These are phyloP conservation scores for Cyclocybe cylindracea DNA, from an alignment of 768 basidiomycete species.

Conservation along the genomic window DNA sequence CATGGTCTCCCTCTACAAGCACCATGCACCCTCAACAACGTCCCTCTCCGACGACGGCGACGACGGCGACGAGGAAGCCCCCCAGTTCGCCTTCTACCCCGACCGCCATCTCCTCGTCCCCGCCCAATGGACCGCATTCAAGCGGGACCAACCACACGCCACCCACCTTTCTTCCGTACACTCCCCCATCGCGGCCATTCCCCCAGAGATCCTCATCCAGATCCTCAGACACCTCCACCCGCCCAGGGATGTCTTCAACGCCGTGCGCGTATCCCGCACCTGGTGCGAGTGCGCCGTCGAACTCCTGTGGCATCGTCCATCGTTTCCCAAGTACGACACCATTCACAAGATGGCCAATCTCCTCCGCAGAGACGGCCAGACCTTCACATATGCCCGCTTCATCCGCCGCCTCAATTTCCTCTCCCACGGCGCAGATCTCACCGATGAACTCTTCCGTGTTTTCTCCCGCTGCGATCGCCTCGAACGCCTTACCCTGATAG, in stretches of 20 bases:
- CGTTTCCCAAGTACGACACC: conserved; percentile 66
- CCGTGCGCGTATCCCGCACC: conserved; percentile 79
- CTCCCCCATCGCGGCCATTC: conserved; percentile 69
- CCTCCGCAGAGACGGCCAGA: conserved; percentile 61
- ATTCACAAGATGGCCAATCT: conserved; percentile 80
- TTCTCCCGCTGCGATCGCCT: conserved; percentile 77
- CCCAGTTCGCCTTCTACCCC: conserved; percentile 55
- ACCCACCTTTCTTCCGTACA: conserved; percentile 29
- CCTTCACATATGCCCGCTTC: conserved; percentile 86
- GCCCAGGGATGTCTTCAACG: conserved; percentile 69
- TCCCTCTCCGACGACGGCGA: conserved; percentile 79
- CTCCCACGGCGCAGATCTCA: conserved; percentile 65
- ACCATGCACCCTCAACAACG: conserved; percentile 73
- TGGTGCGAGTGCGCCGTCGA: conserved; percentile 98
- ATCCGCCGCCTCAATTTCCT: conserved; percentile 92
- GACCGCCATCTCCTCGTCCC: conserved; percentile 49
- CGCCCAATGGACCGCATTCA: conserved; percentile 62
- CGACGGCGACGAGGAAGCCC: conserved; percentile 45
- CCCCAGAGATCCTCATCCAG: conserved; percentile 91
- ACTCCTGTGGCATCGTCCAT: conserved; percentile 91
- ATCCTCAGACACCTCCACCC: conserved; percentile 84
- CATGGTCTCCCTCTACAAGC: conserved; percentile 46
- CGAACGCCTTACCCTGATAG: conserved; percentile 87
- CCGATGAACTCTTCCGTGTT: conserved; percentile 70
- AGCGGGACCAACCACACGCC: conserved; percentile 23